phyloP scores from a whole-genome alignment of 2,329 filamentous ascomycete species.

The Monosporascus sp. region DNA sequence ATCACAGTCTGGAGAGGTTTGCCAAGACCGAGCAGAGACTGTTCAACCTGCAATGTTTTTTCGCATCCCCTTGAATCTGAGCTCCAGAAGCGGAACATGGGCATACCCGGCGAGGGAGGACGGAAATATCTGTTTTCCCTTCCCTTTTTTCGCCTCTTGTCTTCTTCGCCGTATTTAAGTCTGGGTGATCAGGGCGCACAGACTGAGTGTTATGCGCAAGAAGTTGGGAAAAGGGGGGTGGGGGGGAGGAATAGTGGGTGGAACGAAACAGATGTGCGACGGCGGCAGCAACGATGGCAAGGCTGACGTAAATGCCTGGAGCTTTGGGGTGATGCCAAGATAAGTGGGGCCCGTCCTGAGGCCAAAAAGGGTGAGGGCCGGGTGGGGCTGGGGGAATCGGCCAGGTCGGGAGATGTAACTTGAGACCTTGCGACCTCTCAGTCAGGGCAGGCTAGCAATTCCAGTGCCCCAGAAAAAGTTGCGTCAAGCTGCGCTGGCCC shows the following conservation, averaged over 20 bases:
- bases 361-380: conserved; percentile 1
- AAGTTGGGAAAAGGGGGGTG: background rate
- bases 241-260: background rate
- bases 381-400: conserved; percentile 7
- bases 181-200: background rate
- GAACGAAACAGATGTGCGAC: conserved; percentile 1
- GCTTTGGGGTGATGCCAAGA: background rate
- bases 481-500: background rate
- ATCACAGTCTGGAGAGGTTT: conserved; percentile 29
- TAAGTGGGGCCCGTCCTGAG: conserved; percentile 2
- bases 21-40: conserved; percentile 33
- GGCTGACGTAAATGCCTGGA: conserved; percentile 28
- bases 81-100: conserved; percentile 60
- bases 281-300: conserved; percentile 6
- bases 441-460: background rate
- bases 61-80: conserved; percentile 55
- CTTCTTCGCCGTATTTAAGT: background rate
- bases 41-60: conserved; percentile 38
- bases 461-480: background rate
- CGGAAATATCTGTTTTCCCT: conserved; percentile 1
- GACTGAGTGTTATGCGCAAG: background rate
- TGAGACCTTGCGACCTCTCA: background rate
- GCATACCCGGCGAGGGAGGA: conserved; percentile 32
- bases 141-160: conserved; percentile 1
- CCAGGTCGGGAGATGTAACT: background rate